These are phyloP conservation scores for Phialophora expanda DNA, from an alignment of 2,329 filamentous ascomycete species.

Conservation along the genomic window DNA sequence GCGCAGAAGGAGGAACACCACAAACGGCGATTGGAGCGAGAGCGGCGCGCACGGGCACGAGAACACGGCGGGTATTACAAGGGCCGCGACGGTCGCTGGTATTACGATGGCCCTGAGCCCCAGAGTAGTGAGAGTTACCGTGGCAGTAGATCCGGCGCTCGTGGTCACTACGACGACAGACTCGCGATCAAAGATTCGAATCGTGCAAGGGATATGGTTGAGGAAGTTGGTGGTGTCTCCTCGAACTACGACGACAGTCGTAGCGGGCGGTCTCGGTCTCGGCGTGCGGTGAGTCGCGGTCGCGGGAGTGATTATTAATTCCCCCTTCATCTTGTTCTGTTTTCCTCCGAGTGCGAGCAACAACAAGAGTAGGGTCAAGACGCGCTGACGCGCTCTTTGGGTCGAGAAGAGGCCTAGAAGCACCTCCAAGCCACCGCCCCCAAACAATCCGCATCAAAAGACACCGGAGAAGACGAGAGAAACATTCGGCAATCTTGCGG, in stretches of 20 bases:
- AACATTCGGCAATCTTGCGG: conserved; percentile 22
- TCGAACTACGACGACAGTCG: conserved; percentile 1
- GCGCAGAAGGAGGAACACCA: conserved; percentile 50
- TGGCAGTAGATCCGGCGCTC: conserved; percentile 7
- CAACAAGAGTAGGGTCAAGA: background rate
- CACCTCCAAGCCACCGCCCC: conserved; percentile 8
- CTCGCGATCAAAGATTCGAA: conserved; percentile 23
- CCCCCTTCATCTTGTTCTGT: background rate
- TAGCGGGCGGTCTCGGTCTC: conserved; percentile 21
- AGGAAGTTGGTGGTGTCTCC: conserved; percentile 21
- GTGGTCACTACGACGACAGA: conserved; percentile 30
- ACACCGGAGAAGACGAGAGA: conserved; percentile 22
- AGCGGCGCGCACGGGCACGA: conserved; percentile 31
- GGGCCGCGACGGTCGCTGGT: conserved; percentile 38
- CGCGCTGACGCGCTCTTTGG: conserved; percentile 15
- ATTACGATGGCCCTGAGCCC: conserved; percentile 36
- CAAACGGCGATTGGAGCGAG: conserved; percentile 36
- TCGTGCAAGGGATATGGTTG: conserved; percentile 26
- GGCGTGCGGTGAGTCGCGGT: conserved; percentile 31
- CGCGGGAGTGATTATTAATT: conserved; percentile 26
- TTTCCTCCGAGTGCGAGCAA: background rate
- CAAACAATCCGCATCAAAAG: conserved; percentile 13
- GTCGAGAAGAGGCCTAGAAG: conserved; percentile 16
- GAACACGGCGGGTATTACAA: conserved; percentile 39
- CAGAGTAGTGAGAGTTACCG: conserved; percentile 34